A percentile compares a stretch with the other conserved stretches of the same genome.
Conservation (phyloP, 2,329 filamentous ascomycete species). For the Teratosphaeria gauchensis region DNA sequence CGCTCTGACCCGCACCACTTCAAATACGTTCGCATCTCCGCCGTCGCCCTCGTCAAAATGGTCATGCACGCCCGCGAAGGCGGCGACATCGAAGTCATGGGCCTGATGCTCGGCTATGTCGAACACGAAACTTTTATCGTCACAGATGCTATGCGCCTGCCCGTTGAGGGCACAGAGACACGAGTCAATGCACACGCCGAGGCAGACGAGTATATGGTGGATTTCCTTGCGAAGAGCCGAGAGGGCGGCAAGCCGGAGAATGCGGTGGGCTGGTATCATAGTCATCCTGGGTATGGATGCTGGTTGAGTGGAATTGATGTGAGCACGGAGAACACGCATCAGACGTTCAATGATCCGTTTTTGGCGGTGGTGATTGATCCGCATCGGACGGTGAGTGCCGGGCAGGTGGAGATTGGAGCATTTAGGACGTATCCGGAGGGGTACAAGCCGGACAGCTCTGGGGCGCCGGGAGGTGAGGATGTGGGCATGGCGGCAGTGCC, state of each 20-base stretch:
- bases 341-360: constrained; percentile 80
- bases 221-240: constrained; percentile 67
- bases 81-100: constrained; percentile 90
- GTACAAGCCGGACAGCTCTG: constrained; percentile 47
- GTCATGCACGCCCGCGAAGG: constrained; percentile 97
- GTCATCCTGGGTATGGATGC: constrained; percentile 93
- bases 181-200: constrained; percentile 92
- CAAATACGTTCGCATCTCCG: constrained; percentile 85
- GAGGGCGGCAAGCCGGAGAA: constrained; percentile 77
- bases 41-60: constrained; percentile 94
- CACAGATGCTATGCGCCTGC: constrained; percentile 85
- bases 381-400: constrained; percentile 85
- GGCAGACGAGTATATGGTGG: constrained; percentile 93
- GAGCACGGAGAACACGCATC: constrained; percentile 74
- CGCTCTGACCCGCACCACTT: constrained; percentile 71
- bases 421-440: constrained; percentile 81
- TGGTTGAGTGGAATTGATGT: constrained; percentile 98
- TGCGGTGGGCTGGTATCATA: constrained; percentile 96
- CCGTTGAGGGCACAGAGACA: constrained; percentile 97
- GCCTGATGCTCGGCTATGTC: constrained; percentile 93
- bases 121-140: constrained; percentile 78
- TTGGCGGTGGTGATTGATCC: constrained; percentile 94
- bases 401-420: constrained; percentile 94
- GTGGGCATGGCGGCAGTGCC: constrained; percentile 71
- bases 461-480: constrained; percentile 35